These are phyloP conservation scores for Tolypocladium pustulatum DNA, from an alignment of 2,329 filamentous ascomycete species.

Conservation along the genomic window DNA sequence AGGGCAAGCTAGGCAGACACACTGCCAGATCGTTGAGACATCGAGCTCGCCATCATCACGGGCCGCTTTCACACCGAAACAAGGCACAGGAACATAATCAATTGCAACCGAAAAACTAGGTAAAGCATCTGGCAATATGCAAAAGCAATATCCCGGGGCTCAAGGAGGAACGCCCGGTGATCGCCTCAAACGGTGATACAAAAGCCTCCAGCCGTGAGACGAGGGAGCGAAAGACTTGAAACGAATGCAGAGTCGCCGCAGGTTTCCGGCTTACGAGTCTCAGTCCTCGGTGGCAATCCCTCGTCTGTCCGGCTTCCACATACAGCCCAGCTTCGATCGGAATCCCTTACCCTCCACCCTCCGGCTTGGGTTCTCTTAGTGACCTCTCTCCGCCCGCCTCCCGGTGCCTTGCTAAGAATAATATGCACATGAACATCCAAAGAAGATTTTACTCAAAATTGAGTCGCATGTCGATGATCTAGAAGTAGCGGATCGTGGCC, in stretches of 20 bases:
- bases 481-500: slow-evolving; percentile 34
- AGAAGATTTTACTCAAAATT: slow-evolving; percentile 14
- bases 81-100: background rate
- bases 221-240: background rate
- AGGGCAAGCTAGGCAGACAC: background rate
- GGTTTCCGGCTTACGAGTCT: background rate
- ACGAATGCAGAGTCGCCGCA: background rate
- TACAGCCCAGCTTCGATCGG: background rate
- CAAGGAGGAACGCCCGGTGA: background rate
- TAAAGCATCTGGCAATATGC: background rate
- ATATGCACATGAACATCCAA: slow-evolving; percentile 25
- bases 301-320: background rate
- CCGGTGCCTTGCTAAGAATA: slow-evolving; percentile 12
- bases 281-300: background rate
- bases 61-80: background rate
- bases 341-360: background rate
- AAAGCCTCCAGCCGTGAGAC: background rate
- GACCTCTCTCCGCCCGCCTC: background rate
- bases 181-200: background rate
- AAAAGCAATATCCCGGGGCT: background rate
- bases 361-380: background rate
- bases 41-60: background rate
- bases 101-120: background rate
- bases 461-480: slow-evolving; percentile 6
- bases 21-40: background rate